phyloP scores from a whole-genome alignment of 2,329 filamentous ascomycete genomes.

The Colletotrichum nymphaeae region DNA sequence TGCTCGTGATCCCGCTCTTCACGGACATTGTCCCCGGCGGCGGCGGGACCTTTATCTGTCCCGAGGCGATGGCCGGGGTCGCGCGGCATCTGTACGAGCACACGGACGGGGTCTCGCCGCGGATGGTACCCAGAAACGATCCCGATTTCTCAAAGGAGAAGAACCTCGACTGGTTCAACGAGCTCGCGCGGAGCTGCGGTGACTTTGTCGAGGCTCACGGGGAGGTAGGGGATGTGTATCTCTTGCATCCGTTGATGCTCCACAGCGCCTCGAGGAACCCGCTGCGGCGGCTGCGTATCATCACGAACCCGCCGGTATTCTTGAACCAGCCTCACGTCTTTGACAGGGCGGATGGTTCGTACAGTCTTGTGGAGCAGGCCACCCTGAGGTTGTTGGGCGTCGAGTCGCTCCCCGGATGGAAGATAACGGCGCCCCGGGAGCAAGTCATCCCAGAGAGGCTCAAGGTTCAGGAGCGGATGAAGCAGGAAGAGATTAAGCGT shows the following conservation, averaged over 20 bases:
- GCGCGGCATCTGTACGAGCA: conserved; percentile 70
- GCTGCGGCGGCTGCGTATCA: conserved; percentile 40
- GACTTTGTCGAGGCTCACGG: conserved; percentile 67
- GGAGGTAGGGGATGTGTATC: conserved; percentile 65
- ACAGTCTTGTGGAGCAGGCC: conserved; percentile 67
- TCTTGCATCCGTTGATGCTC: conserved; percentile 71
- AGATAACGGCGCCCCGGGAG: conserved; percentile 61
- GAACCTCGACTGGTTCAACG: conserved; percentile 58
- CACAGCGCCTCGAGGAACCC: conserved; percentile 59
- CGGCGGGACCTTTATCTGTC: conserved; percentile 74
- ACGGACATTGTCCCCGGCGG: conserved; percentile 70
- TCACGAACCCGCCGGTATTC: conserved; percentile 52
- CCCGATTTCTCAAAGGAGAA: conserved; percentile 55
- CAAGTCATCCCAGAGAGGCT: conserved; percentile 54
- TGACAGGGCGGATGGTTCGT: conserved; percentile 57
- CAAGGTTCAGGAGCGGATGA: conserved; percentile 43
- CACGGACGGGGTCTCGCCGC: conserved; percentile 74
- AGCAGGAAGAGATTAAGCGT: conserved; percentile 51
- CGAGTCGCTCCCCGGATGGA: conserved; percentile 62
- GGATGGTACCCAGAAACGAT: conserved; percentile 69
- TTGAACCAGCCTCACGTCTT: conserved; percentile 64
- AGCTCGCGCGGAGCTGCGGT: conserved; percentile 51
- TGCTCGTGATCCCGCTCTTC: conserved; percentile 76
- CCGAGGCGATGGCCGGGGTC: conserved; percentile 66
- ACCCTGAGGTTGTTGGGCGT: conserved; percentile 62